A percentile compares a stretch with the other conserved stretches of the same genome.
phyloP scores from a whole-genome alignment of 176 grass and related monocot genomes.

The Secale cereale region DNA sequence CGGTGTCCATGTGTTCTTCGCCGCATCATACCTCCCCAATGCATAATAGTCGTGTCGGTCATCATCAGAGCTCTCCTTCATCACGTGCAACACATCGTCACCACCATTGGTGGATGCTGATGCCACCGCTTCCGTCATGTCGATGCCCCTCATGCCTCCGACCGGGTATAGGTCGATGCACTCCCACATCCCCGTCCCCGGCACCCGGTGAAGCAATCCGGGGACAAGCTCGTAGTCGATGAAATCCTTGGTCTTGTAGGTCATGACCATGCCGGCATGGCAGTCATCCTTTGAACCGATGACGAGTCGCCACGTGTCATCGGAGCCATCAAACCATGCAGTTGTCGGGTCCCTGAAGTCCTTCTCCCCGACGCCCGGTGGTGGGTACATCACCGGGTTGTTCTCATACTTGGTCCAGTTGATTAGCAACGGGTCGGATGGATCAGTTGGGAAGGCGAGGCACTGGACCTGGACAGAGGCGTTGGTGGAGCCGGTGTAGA shows the following conservation, averaged over 20 bases:
- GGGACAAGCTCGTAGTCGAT: conserved; percentile 44
- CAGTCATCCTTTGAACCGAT: conserved; percentile 67
- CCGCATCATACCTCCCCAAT: conserved; percentile 40
- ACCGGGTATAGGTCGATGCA: conserved; percentile 89
- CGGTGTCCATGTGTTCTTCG: conserved; percentile 51
- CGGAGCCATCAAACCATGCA: conserved; percentile 53
- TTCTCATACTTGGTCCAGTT: conserved; percentile 63
- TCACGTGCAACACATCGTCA: conserved; percentile 50
- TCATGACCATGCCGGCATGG: conserved; percentile 49
- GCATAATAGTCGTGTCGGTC: conserved; percentile 92
- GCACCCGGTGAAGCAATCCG: conserved; percentile 44
- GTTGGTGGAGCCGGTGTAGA: conserved; percentile 80
- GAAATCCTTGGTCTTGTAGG: conserved; percentile 55
- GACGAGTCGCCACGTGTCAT: conserved; percentile 46
- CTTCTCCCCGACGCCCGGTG: conserved; percentile 11
- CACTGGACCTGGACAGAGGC: conserved; percentile 75
- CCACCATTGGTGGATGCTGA: background rate
- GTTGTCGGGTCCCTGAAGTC: conserved; percentile 94
- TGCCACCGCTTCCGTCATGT: conserved; percentile 25
- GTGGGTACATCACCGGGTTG: conserved; percentile 70
- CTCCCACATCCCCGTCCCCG: conserved; percentile 66
- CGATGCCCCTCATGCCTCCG: background rate
- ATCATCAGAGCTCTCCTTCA: conserved; percentile 95
- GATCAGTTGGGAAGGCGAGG: conserved; percentile 63
- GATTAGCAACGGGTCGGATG: conserved; percentile 53